Evolutionary conservation across 208 protist genomes (phyloP).

Genomic region (Crithidia expoeki): DNA sequence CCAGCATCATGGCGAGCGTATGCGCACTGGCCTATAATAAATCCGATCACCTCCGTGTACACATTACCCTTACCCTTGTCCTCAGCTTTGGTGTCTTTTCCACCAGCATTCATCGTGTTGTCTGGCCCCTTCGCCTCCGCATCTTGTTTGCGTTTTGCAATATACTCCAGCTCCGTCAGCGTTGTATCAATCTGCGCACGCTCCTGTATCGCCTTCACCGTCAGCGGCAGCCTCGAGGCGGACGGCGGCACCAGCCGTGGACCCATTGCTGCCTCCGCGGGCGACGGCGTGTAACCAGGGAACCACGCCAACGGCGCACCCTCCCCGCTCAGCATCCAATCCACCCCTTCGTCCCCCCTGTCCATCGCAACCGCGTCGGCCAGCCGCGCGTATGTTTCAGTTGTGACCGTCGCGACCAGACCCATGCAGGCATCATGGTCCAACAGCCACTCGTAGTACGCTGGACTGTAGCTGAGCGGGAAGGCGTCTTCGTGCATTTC

Average conservation of each 20-base stretch:
- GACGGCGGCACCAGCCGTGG: conserved; percentile 7
- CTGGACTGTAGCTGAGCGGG: conserved; percentile 50
- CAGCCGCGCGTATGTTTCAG: conserved; percentile 14
- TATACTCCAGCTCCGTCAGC: conserved; percentile 37
- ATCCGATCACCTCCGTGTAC: conserved; percentile 59
- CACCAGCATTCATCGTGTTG: neutral
- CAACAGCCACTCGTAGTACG: conserved; percentile 66
- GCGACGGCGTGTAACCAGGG: conserved; percentile 6
- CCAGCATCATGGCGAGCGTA: conserved; percentile 46
- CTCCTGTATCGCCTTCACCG: conserved; percentile 16
- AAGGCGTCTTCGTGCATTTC: conserved; percentile 65
- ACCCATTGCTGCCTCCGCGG: neutral
- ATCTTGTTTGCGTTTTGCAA: conserved; percentile 3
- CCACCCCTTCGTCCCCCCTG: neutral
- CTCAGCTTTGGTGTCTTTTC: neutral
- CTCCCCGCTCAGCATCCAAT: neutral
- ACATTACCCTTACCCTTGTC: neutral
- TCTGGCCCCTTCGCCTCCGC: neutral
- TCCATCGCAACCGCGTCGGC: neutral
- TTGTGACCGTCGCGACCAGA: conserved; percentile 52
- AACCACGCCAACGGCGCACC: conserved; percentile 10
- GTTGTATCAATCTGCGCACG: conserved; percentile 8
- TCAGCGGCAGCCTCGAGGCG: conserved; percentile 20
- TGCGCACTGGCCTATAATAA: conserved; percentile 59
- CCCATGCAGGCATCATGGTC: conserved; percentile 40